Base-by-base conservation (phyloP, 192 early-diverging fungal species). In the Ambispora gerdemannii region DNA sequence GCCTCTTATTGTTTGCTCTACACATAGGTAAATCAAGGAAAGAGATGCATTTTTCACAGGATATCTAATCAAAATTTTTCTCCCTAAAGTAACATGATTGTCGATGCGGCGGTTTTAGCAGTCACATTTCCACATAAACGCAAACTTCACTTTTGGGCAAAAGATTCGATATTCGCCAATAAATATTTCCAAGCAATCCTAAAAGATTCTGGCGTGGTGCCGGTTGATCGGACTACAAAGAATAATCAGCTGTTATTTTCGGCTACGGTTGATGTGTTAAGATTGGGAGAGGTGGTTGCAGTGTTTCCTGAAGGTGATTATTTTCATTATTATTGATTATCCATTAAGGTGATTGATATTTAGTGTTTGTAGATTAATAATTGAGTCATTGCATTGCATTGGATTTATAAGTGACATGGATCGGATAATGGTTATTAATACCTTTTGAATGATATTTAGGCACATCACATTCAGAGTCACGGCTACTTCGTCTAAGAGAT, bases 221-320 rank as follows among this genome's bases (percentile, higher is more conserved):
- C 83, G 10, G 83, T 84, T 4, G 83, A 84, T 31, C 75, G 83
- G 24, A 77, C 70, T 10, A 78, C 76, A 25, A 80, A 80, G 53
- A 78, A 83, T 49, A 84, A 84, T 72, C 28, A 79, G 4, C 47
- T 65, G 4, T 36, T 84, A 22, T 84, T 81, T 69, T 34, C 74
- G 11, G 22, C 74, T 0, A 84, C 83, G 6, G 75, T 78, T 63
- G 77, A 84, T 27, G 75, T 74, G 4, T 69, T 84, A 10, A 72
- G 67, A 8, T 19, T 75, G 13, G 81, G 81, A 35, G 83, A 82
- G 55, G 60, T 80, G 2, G 78, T 84, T 3, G 79, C 76, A 2
- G 76, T 82, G 1, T 84, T 84, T 61, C 83, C 83, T 24, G 83
- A 84, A 61, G 83, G 83, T 43, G 79, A 75, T 10, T 74, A 50